Percentiles rank a stretch among this genome's conserved stretches.
These are phyloP conservation scores for Hibiscus syriacus DNA, from an alignment of 345 rosid species.

Conservation along the genomic window DNA sequence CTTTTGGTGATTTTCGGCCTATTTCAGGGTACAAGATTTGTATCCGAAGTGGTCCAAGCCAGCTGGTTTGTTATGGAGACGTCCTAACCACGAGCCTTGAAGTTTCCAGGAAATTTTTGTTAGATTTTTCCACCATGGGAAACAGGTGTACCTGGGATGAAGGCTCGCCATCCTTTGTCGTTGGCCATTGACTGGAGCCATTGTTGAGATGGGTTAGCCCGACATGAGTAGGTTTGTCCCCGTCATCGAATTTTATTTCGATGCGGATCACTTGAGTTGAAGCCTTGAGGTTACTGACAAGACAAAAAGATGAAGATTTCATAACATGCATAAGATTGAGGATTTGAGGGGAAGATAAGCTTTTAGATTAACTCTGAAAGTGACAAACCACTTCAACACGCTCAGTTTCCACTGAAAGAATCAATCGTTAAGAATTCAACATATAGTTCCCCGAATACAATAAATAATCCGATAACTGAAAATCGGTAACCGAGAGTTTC, in stretches of 20 bases:
- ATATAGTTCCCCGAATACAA: neutral
- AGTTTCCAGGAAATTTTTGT: neutral
- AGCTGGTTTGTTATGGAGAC: slow-evolving; percentile 1
- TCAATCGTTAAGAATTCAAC: neutral
- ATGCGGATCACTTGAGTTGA: neutral
- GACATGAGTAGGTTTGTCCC: neutral
- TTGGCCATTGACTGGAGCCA: no score
- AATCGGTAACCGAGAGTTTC: neutral
- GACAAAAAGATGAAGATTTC: neutral
- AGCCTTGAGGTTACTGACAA: neutral
- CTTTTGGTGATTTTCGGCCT: neutral
- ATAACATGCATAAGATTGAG: neutral
- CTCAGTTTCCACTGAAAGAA: neutral
- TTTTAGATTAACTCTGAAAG: neutral
- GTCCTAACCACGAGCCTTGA: slow-evolving; percentile 4
- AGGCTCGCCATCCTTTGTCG: neutral
- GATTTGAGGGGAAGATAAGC: neutral
- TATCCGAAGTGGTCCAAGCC: slow-evolving; percentile 1
- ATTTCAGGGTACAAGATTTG: neutral
- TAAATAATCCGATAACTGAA: neutral
- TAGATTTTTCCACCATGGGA: neutral
- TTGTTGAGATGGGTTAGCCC: neutral
- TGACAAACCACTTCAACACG: neutral
- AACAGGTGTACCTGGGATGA: neutral
- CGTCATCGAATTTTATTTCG: neutral